phyloP scores from a whole-genome alignment of 805 yeast species.

The Metschnikowia lunata region DNA sequence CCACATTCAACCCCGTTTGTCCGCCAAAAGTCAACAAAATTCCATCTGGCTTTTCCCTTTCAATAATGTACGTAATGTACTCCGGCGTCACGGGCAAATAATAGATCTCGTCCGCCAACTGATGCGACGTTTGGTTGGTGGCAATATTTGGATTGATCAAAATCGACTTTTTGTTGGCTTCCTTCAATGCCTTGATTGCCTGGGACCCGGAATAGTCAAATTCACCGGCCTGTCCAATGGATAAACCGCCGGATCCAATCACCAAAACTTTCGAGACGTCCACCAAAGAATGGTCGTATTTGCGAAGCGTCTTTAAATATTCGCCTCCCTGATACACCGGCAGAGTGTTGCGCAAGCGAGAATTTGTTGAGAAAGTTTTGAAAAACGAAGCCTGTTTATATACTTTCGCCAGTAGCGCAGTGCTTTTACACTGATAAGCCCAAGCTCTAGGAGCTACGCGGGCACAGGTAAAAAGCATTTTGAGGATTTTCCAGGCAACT shows the following conservation, averaged over 20 bases:
- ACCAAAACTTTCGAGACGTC: slow-evolving; percentile 85
- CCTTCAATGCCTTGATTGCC: slow-evolving; percentile 92
- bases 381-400: neutral
- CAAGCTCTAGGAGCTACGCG: slow-evolving; percentile 6
- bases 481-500: neutral
- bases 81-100: slow-evolving; percentile 96
- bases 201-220: slow-evolving; percentile 97
- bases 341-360: slow-evolving; percentile 3
- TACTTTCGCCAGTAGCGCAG: slow-evolving; percentile 6
- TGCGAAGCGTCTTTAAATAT: slow-evolving; percentile 51
- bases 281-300: slow-evolving; percentile 64
- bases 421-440: slow-evolving; percentile 7
- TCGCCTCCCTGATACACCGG: slow-evolving; percentile 60
- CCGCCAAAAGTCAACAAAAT: slow-evolving; percentile 96
- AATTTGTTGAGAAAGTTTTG: slow-evolving; percentile 2
- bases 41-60: slow-evolving; percentile 95
- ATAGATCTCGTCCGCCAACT: slow-evolving; percentile 92
- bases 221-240: slow-evolving; percentile 98
- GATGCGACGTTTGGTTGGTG: slow-evolving; percentile 93
- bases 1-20: slow-evolving; percentile 95
- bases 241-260: slow-evolving; percentile 95
- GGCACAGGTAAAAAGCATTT: slow-evolving; percentile 10
- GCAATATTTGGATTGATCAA: slow-evolving; percentile 95
- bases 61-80: slow-evolving; percentile 90
- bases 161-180: slow-evolving; percentile 80